Evolutionary conservation across 2,329 filamentous ascomycete genomes (phyloP).

Genomic region (Cladophialophora yegresii): DNA sequence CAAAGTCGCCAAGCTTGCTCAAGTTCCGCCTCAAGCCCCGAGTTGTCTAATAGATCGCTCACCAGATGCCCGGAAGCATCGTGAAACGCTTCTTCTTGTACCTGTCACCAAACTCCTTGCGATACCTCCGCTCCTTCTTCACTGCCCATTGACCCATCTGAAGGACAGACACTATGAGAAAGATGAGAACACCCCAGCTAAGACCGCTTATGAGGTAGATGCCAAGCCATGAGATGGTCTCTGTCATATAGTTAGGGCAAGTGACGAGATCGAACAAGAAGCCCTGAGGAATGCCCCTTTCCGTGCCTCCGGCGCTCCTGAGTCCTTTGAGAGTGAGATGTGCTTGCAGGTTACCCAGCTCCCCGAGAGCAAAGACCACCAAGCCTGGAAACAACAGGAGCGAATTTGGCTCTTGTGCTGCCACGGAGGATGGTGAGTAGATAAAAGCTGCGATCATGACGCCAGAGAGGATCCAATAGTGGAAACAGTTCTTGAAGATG

Average conservation of each 20-base stretch:
- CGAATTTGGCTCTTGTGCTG: slow-evolving; percentile 53
- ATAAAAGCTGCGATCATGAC: slow-evolving; percentile 79
- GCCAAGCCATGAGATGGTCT: slow-evolving; percentile 81
- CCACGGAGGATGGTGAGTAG: slow-evolving; percentile 75
- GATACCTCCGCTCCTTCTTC: slow-evolving; percentile 89
- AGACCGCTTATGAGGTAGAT: slow-evolving; percentile 73
- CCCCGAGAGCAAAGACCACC: slow-evolving; percentile 72
- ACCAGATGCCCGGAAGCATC: slow-evolving; percentile 74
- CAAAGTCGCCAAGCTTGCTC: background rate
- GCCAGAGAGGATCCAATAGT: slow-evolving; percentile 89
- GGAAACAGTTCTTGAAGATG: slow-evolving; percentile 91
- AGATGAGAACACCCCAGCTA: slow-evolving; percentile 75
- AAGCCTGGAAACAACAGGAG: slow-evolving; percentile 67
- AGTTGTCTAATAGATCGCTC: background rate
- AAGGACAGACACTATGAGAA: slow-evolving; percentile 68
- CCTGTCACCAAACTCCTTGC: slow-evolving; percentile 85
- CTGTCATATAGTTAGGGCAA: slow-evolving; percentile 97
- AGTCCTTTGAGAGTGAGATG: slow-evolving; percentile 78
- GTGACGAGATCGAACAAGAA: slow-evolving; percentile 85
- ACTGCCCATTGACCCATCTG: slow-evolving; percentile 88
- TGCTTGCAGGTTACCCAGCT: slow-evolving; percentile 76
- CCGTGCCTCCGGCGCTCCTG: slow-evolving; percentile 75
- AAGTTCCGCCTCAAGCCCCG: background rate
- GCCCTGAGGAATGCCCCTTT: slow-evolving; percentile 83
- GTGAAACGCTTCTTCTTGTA: slow-evolving; percentile 93